These are phyloP conservation scores for Amauroascus verrucosus DNA, from an alignment of 2,329 filamentous ascomycete species.

Conservation along the genomic window DNA sequence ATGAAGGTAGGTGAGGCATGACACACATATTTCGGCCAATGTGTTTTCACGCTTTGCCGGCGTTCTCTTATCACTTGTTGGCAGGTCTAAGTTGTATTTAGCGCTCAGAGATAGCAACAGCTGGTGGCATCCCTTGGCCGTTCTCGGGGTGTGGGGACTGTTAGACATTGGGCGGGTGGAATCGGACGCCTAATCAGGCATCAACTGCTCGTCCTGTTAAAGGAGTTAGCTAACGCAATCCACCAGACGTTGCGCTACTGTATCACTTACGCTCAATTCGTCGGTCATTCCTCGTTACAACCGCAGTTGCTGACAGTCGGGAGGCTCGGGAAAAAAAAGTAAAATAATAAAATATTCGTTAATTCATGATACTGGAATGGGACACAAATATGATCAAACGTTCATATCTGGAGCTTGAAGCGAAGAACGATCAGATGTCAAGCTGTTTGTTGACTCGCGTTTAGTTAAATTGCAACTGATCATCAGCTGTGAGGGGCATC, in stretches of 20 bases:
- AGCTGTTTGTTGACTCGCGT: no score
- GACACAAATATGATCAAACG: neutral
- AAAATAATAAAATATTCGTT: neutral
- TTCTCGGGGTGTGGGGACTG: neutral
- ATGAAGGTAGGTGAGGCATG: conserved; percentile 24
- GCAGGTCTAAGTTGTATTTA: conserved; percentile 28
- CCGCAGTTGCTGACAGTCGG: no score
- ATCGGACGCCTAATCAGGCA: conserved; percentile 4
- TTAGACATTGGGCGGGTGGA: neutral
- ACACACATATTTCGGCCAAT: conserved; percentile 22
- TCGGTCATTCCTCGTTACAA: no score
- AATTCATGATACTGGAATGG: neutral
- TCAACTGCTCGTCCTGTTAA: neutral
- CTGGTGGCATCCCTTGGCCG: conserved; percentile 14
- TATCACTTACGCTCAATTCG: no score
- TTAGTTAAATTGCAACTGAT: no score
- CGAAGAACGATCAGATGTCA: no score
- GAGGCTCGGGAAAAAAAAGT: no score
- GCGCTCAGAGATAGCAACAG: conserved; percentile 28
- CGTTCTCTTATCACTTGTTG: conserved; percentile 18
- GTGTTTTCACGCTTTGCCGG: conserved; percentile 14
- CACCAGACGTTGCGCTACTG: no score
- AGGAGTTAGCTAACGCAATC: neutral
- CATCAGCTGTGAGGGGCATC: no score
- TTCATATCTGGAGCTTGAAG: neutral